Conservation (phyloP, 306 rosid species). For the Urtica urens region DNA sequence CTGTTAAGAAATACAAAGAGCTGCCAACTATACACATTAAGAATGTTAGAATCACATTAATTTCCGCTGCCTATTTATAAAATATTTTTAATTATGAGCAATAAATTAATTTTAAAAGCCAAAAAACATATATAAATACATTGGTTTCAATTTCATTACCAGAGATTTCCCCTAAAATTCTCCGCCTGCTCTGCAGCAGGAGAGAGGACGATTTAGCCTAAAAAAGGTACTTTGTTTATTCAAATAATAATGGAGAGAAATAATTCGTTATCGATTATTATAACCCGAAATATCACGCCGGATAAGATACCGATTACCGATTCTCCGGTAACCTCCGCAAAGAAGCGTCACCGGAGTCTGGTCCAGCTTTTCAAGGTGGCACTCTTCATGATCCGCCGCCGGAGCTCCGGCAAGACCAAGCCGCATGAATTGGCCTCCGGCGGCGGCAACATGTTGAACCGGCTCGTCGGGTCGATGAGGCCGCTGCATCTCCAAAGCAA, state of each 20-base stretch:
- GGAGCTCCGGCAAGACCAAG: conserved; percentile 30
- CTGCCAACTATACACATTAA: background rate
- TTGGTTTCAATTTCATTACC: background rate
- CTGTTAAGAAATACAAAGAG: background rate
- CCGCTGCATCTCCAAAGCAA: conserved; percentile 45
- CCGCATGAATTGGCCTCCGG: conserved; percentile 16
- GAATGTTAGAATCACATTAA: conserved; percentile 9
- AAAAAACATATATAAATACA: background rate
- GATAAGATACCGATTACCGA: background rate
- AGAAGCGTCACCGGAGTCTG: conserved; percentile 23
- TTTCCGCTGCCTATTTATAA: conserved; percentile 5
- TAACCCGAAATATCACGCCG: background rate
- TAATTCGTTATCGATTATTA: background rate
- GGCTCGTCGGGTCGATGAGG: conserved; percentile 41
- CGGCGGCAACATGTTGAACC: conserved; percentile 21
- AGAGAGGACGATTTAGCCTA: conserved; percentile 6
- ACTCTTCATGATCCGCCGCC: conserved; percentile 37
- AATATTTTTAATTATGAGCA: background rate
- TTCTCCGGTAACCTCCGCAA: background rate
- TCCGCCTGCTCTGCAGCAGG: conserved; percentile 27
- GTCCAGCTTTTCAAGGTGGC: conserved; percentile 27
- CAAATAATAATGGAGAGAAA: conserved; percentile 15
- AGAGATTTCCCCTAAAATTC: conserved; percentile 12
- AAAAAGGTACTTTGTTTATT: background rate
- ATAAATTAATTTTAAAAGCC: background rate